Percentiles rank a stretch among this genome's conserved stretches.
phyloP scores from a whole-genome alignment of 2,329 filamentous ascomycete genomes.

The Plenodomus tracheiphilus region DNA sequence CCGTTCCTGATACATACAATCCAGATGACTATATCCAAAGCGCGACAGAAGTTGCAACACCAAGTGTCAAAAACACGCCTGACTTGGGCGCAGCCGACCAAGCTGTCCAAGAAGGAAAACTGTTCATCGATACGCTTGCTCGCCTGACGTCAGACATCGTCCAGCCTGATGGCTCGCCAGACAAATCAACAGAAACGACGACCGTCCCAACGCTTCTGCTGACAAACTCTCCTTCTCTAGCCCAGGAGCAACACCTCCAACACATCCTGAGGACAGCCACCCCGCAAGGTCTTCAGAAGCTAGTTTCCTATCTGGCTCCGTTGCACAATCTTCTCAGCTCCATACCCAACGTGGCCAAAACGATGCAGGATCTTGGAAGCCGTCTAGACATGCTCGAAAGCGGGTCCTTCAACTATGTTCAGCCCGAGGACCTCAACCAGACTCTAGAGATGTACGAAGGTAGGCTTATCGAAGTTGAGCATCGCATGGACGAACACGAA shows the following conservation, averaged over 20 bases:
- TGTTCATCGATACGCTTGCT: conserved; percentile 34
- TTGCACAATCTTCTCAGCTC: conserved; percentile 43
- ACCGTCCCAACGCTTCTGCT: conserved; percentile 28
- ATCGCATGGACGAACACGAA: conserved; percentile 49
- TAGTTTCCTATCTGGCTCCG: conserved; percentile 40
- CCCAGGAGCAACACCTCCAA: conserved; percentile 36
- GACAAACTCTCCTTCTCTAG: conserved; percentile 24
- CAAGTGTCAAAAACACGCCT: conserved; percentile 49
- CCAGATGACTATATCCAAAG: conserved; percentile 49
- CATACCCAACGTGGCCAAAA: conserved; percentile 48
- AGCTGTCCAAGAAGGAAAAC: conserved; percentile 41
- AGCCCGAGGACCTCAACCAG: conserved; percentile 71
- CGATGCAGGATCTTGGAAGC: conserved; percentile 63
- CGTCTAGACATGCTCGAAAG: conserved; percentile 72
- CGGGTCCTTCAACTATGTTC: conserved; percentile 66
- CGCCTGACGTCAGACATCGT: conserved; percentile 29
- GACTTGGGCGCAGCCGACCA: conserved; percentile 41
- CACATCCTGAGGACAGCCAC: conserved; percentile 35
- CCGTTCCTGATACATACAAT: conserved; percentile 42
- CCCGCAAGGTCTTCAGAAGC: conserved; percentile 38
- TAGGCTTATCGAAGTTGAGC: conserved; percentile 70
- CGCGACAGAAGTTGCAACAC: conserved; percentile 54
- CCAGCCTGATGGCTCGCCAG: conserved; percentile 15
- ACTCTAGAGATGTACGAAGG: conserved; percentile 69
- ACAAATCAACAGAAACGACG: conserved; percentile 18